Conservation (phyloP, 2,329 filamentous ascomycete genomes). For the Chaetomiaceae sp. region DNA sequence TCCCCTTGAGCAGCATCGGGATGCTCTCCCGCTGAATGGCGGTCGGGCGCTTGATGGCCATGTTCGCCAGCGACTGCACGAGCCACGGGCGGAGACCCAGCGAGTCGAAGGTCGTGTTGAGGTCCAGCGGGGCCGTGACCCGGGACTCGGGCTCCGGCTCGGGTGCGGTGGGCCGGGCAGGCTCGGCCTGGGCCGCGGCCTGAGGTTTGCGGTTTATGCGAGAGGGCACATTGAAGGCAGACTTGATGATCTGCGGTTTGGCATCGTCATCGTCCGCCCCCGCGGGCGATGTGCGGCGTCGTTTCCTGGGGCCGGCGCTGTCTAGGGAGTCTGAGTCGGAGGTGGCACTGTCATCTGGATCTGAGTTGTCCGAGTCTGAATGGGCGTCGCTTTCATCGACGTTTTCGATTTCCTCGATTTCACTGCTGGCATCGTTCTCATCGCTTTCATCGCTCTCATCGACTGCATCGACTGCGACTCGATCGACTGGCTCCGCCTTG, state of each 20-base stretch:
- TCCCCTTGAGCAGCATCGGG: constrained; percentile 82
- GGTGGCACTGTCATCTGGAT: not conserved
- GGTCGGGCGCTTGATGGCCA: constrained; percentile 83
- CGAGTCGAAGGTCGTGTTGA: constrained; percentile 62
- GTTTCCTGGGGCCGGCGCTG: constrained; percentile 41
- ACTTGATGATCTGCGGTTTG: constrained; percentile 31
- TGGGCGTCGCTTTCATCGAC: no score
- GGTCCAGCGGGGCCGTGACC: constrained; percentile 49
- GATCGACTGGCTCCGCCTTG: not conserved
- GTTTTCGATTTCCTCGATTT: no score
- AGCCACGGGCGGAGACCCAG: constrained; percentile 82
- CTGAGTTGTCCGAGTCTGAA: constrained; percentile 15
- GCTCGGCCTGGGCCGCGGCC: constrained; percentile 10
- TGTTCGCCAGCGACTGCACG: constrained; percentile 67
- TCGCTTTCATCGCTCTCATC: no score
- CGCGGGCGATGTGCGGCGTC: constrained; percentile 37
- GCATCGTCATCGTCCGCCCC: constrained; percentile 27
- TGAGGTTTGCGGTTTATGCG: constrained; percentile 42
- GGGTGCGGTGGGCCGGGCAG: not conserved
- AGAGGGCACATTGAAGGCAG: constrained; percentile 47
- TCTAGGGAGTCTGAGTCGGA: constrained; percentile 30
- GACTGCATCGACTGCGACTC: constrained; percentile 12
- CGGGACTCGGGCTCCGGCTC: constrained; percentile 15
- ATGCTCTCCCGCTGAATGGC: constrained; percentile 92
- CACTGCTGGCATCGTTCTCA: no score